Base-by-base conservation (phyloP, 2,329 filamentous ascomycete species). In the Aspergillus costaricaensis region DNA sequence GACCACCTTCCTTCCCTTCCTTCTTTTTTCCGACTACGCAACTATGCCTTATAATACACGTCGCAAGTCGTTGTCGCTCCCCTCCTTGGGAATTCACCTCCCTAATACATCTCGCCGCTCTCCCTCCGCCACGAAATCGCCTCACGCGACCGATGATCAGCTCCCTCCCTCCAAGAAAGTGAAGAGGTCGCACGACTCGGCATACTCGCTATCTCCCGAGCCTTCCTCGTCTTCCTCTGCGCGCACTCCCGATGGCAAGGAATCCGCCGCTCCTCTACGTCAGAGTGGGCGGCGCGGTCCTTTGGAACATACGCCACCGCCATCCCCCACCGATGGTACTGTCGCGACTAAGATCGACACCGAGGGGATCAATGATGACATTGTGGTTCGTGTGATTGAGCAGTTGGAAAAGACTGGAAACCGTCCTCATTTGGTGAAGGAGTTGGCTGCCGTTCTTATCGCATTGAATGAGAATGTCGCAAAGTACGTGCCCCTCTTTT, bases 11-110 rank as follows among this genome's bases (percentile, higher is more conserved):
- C 56, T 51, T 36, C 32, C 47, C 39, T 21, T 39, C 25, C 10
- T 44, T 55, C 52, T 23, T 55, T 44, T 55, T 14, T 23, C 41
- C 47, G 47, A 19, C 23, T 44, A 21, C 53, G 47, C 58, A 65
- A 67, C 65, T 70, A 96, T 96, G 92, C 90, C 90, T 74, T 97
- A 97, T 84, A 96, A 97, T 79, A 98, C 94, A 68, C 91, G 94
- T 80, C 89, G 93, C 79, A 98, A 98, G 83, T 96, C 92, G 74
- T 83, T 99, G 68, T 97, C 93, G 64, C 83, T 98, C 73, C 91
- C 92, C 62, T 96, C 92, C 68, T 85, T 98, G 71, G 95, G 95
- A 76, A 96, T 98, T 70, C 91, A 95, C 72, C 83, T 97, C 57
- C 87, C 87, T 58, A 83, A 82, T 70, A 77, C 81, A 64, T 83